These are phyloP conservation scores for Suillus subluteus DNA, from an alignment of 768 basidiomycete species.

Conservation along the genomic window DNA sequence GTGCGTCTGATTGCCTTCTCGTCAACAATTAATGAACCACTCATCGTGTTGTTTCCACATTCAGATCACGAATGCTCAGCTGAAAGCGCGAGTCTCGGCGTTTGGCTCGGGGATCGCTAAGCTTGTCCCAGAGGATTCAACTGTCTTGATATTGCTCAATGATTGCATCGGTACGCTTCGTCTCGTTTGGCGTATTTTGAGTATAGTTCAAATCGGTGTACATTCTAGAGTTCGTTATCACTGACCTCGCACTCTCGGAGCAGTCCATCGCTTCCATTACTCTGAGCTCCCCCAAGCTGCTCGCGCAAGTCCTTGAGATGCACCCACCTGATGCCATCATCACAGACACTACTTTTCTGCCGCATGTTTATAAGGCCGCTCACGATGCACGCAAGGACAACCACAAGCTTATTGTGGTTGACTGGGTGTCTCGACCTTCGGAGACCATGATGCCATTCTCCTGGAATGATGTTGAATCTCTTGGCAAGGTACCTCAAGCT, in stretches of 20 bases:
- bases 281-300: conserved; percentile 58
- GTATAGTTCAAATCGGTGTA: conserved; percentile 8
- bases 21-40: neutral
- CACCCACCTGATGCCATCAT: conserved; percentile 78
- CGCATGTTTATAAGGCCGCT: conserved; percentile 70
- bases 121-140: conserved; percentile 60
- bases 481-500: conserved; percentile 53
- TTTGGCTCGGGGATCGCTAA: conserved; percentile 75
- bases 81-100: conserved; percentile 71
- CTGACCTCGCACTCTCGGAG: conserved; percentile 77
- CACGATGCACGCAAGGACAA: conserved; percentile 60
- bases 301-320: conserved; percentile 64
- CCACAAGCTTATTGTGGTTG: conserved; percentile 72
- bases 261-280: conserved; percentile 73
- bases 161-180: conserved; percentile 67
- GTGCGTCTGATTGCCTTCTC: conserved; percentile 41
- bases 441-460: too few species aligned
- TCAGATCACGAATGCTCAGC: conserved; percentile 74
- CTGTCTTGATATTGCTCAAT: conserved; percentile 76
- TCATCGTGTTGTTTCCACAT: conserved; percentile 3
- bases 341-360: conserved; percentile 66
- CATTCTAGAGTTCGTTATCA: conserved; percentile 70
- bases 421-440: too few species aligned
- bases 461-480: conserved; percentile 70
- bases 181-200: neutral